Percentiles rank a stretch among this genome's conserved stretches.
Conservation (phyloP, 176 grass and related monocot species). For the Aegilops speltoides region DNA sequence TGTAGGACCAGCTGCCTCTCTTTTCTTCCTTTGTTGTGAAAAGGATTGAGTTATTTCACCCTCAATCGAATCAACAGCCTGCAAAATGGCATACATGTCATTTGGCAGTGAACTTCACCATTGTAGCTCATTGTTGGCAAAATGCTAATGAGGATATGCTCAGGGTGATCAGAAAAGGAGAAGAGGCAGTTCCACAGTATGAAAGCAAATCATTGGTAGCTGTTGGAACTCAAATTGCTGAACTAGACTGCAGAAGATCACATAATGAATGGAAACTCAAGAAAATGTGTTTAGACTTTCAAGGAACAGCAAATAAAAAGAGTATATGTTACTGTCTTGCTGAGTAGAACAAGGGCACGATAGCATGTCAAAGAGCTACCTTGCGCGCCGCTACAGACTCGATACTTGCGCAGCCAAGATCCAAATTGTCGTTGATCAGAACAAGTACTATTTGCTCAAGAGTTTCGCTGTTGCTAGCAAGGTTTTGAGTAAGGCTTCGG, state of each 20-base stretch:
- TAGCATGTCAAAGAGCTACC: slow-evolving; percentile 42
- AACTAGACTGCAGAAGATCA: not conserved
- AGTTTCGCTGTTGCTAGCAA: slow-evolving; percentile 60
- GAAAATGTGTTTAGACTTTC: not conserved
- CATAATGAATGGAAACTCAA: not conserved
- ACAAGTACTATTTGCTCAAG: slow-evolving; percentile 68
- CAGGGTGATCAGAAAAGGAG: not conserved
- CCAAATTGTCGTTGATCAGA: slow-evolving; percentile 74
- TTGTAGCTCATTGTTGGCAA: not conserved
- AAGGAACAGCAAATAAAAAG: not conserved
- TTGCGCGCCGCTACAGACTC: slow-evolving; percentile 69
- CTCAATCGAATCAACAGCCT: slow-evolving; percentile 80
- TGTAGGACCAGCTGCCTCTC: slow-evolving; percentile 62
- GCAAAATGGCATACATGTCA: slow-evolving; percentile 2
- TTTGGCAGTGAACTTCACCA: not conserved
- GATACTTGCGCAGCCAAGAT: slow-evolving; percentile 85
- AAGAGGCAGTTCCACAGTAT: not conserved
- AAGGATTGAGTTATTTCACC: slow-evolving; percentile 58
- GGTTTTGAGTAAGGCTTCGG: slow-evolving; percentile 61
- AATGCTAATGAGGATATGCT: not conserved
- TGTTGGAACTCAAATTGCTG: not conserved
- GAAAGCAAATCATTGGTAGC: not conserved
- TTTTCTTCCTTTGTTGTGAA: slow-evolving; percentile 73
- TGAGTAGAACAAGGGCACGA: not conserved
- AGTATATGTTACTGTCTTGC: not conserved